A percentile compares a stretch with the other conserved stretches of the same genome.
Evolutionary conservation across 371 early-diverging fungal genomes (phyloP).

Genomic region (Blyttiomyces sp.): DNA sequence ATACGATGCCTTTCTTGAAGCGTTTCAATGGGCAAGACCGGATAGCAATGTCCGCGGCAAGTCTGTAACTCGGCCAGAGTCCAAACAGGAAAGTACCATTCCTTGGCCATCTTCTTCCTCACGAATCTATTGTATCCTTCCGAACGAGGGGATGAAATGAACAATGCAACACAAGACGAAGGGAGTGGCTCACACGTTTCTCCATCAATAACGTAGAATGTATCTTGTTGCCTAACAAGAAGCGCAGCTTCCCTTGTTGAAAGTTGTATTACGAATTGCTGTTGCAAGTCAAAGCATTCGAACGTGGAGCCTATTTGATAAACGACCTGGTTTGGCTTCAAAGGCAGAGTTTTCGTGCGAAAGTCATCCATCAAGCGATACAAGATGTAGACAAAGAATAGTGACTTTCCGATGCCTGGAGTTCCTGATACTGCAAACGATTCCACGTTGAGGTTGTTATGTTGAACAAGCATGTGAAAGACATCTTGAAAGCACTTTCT

Average conservation of each 20-base stretch:
- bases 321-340: slow-evolving; percentile 25
- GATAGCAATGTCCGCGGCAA: slow-evolving; percentile 23
- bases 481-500: slow-evolving; percentile 38
- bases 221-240: slow-evolving; percentile 22
- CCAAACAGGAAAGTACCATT: slow-evolving; percentile 33
- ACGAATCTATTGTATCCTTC: slow-evolving; percentile 26
- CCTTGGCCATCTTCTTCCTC: slow-evolving; percentile 24
- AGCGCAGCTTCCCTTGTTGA: slow-evolving; percentile 7
- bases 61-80: slow-evolving; percentile 24
- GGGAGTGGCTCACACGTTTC: slow-evolving; percentile 16
- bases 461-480: not conserved
- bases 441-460: not conserved
- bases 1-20: no score
- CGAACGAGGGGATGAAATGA: slow-evolving; percentile 27
- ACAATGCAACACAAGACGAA: slow-evolving; percentile 22
- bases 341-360: no score
- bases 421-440: slow-evolving; percentile 35
- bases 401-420: slow-evolving; percentile 33
- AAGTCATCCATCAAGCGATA: slow-evolving; percentile 32
- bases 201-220: slow-evolving; percentile 35
- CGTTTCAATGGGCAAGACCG: not conserved
- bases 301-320: slow-evolving; percentile 26
- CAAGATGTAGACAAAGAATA: slow-evolving; percentile 33
- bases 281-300: slow-evolving; percentile 33
- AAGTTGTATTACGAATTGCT: not conserved